Evolutionary conservation across 495 filamentous ascomycete species (phyloP).

Genomic region (Penicillium daleae): DNA sequence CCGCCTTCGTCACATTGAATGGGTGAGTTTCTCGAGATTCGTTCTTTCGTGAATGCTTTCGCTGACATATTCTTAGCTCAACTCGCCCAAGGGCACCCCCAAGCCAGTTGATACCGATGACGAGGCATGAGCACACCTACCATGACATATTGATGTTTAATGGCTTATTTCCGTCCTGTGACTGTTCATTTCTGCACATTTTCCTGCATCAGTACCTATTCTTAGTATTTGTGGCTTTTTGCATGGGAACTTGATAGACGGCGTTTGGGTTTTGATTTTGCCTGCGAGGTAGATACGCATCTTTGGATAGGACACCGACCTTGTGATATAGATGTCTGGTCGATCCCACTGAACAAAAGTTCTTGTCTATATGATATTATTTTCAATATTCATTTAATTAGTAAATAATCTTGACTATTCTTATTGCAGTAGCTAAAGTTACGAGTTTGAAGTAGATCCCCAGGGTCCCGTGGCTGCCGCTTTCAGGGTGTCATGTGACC

Average conservation of each 20-base stretch:
- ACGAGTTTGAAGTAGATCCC: slow-evolving; percentile 6
- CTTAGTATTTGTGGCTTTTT: slow-evolving; percentile 23
- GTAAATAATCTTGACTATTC: no score
- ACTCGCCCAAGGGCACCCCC: slow-evolving; percentile 73
- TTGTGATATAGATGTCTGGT: slow-evolving; percentile 5
- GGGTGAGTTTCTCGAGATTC: slow-evolving; percentile 52
- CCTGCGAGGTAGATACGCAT: slow-evolving; percentile 27
- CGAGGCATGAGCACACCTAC: slow-evolving; percentile 54
- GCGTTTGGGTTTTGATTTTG: slow-evolving; percentile 24
- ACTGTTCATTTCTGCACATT: slow-evolving; percentile 21
- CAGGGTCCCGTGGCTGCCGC: neutral
- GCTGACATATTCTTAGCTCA: slow-evolving; percentile 41
- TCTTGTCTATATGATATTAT: slow-evolving; percentile 12
- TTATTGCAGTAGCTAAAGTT: no score
- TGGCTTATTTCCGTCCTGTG: slow-evolving; percentile 18
- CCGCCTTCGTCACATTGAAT: slow-evolving; percentile 92
- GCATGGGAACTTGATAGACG: slow-evolving; percentile 36
- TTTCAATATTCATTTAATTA: neutral
- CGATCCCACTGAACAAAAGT: slow-evolving; percentile 12
- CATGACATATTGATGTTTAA: slow-evolving; percentile 30
- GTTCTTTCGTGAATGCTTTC: neutral
- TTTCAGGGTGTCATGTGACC: slow-evolving; percentile 5
- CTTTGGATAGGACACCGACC: slow-evolving; percentile 3
- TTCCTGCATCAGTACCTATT: slow-evolving; percentile 26
- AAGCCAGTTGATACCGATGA: slow-evolving; percentile 80